These are phyloP conservation scores for Durusdinium trenchii DNA, from an alignment of 73 alveolate genomes.

Conservation along the genomic window DNA sequence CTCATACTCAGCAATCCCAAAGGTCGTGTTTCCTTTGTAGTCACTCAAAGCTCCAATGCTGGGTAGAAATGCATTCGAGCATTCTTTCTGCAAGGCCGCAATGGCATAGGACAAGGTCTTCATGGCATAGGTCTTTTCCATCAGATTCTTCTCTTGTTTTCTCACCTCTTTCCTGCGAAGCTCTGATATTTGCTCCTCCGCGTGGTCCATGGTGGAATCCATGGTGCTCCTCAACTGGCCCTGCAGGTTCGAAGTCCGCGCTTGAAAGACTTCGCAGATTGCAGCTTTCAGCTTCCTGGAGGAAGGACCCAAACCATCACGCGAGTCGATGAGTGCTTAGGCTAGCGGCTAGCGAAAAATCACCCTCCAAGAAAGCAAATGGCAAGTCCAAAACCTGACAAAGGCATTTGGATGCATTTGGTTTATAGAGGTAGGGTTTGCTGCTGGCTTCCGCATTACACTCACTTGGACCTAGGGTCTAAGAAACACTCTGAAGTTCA, in stretches of 20 bases:
- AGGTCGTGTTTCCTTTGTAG: too few species aligned
- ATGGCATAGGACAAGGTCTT: neutral
- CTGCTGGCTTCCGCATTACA: too few species aligned
- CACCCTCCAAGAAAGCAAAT: too few species aligned
- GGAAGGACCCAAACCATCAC: too few species aligned
- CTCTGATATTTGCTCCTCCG: neutral
- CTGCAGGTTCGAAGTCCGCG: neutral
- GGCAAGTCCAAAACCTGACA: too few species aligned
- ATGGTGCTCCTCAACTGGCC: neutral
- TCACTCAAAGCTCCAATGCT: slow-evolving; percentile 3
- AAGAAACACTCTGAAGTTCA: too few species aligned
- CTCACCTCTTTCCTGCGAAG: neutral
- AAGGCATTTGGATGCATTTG: too few species aligned
- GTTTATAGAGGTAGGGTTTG: too few species aligned
- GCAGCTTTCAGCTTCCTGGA: neutral
- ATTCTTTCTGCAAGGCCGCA: slow-evolving; percentile 32
- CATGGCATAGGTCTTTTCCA: slow-evolving; percentile 48
- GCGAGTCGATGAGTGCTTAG: too few species aligned
- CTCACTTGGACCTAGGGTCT: too few species aligned
- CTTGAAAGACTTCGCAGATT: neutral
- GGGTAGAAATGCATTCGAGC: slow-evolving; percentile 11
- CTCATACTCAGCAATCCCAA: too few species aligned
- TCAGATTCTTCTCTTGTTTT: neutral
- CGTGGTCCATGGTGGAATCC: neutral
- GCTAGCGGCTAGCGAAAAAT: too few species aligned